These are phyloP conservation scores for Calonectria crousiana DNA, from an alignment of 2,329 filamentous ascomycete species.

Conservation along the genomic window DNA sequence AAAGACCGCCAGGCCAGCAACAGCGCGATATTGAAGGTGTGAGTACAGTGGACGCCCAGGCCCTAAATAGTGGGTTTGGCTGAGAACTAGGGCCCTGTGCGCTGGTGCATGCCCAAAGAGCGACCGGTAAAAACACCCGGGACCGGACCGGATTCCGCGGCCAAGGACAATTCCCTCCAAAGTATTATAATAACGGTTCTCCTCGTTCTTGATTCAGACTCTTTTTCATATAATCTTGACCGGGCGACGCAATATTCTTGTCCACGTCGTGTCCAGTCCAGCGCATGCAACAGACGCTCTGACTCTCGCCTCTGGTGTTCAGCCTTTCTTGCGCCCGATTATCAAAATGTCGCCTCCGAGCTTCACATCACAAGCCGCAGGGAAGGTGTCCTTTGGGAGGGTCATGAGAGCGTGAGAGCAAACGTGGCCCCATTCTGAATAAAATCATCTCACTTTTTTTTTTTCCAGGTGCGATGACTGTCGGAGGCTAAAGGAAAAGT, in stretches of 20 bases:
- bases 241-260: background rate
- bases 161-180: background rate
- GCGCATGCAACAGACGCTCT: background rate
- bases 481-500: constrained; percentile 67
- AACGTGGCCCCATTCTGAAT: background rate
- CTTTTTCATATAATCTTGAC: background rate
- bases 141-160: background rate
- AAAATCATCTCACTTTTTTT: background rate
- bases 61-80: background rate
- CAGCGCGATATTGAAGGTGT: background rate
- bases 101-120: background rate
- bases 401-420: background rate
- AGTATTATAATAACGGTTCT: background rate
- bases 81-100: background rate
- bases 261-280: background rate
- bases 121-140: background rate
- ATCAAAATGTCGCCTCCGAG: background rate
- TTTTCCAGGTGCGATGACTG: constrained; percentile 65
- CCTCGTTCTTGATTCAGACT: background rate
- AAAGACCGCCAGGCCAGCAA: no score
- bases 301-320: background rate
- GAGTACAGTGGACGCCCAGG: background rate
- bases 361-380: background rate
- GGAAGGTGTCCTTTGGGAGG: background rate
- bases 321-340: background rate